phyloP scores from a whole-genome alignment of 257 asterid species.

The Echium plantagineum region DNA sequence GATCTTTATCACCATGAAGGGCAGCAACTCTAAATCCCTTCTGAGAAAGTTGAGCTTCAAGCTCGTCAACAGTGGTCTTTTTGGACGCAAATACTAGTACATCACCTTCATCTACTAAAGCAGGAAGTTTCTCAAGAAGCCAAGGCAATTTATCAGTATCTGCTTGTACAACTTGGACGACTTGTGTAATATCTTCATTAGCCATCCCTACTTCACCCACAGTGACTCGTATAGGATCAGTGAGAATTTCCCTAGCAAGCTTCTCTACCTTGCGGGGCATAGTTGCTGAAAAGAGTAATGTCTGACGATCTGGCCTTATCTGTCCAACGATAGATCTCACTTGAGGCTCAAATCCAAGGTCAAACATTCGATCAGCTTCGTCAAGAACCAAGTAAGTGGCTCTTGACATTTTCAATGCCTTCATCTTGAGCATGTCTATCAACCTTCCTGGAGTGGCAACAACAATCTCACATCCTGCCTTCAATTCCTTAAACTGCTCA shows the following conservation, averaged over 20 bases:
- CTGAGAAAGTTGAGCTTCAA: slow-evolving; percentile 61
- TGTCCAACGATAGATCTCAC: slow-evolving; percentile 94
- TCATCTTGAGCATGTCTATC: slow-evolving; percentile 93
- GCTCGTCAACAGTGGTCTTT: slow-evolving; percentile 80
- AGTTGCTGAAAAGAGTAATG: slow-evolving; percentile 91
- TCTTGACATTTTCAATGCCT: slow-evolving; percentile 77
- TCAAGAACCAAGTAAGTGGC: slow-evolving; percentile 91
- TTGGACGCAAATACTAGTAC: slow-evolving; percentile 92
- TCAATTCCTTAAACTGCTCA: slow-evolving; percentile 91
- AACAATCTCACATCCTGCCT: slow-evolving; percentile 95
- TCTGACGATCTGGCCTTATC: slow-evolving; percentile 95
- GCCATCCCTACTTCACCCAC: slow-evolving; percentile 99
- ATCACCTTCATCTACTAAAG: slow-evolving; percentile 82
- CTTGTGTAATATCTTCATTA: slow-evolving; percentile 91
- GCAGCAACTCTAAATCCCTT: slow-evolving; percentile 81
- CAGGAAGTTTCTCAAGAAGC: slow-evolving; percentile 90
- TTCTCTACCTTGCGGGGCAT: slow-evolving; percentile 95
- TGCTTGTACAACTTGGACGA: slow-evolving; percentile 67
- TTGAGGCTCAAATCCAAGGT: slow-evolving; percentile 98
- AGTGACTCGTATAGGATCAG: slow-evolving; percentile 90
- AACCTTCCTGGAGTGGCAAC: slow-evolving; percentile 97
- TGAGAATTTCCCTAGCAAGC: slow-evolving; percentile 88
- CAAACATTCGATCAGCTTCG: slow-evolving; percentile 99
- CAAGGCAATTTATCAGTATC: slow-evolving; percentile 80
- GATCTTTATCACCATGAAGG: slow-evolving; percentile 98